Evolutionary conservation across 2,329 filamentous ascomycete species (phyloP).

Genomic region (Zopfia rhizophila): DNA sequence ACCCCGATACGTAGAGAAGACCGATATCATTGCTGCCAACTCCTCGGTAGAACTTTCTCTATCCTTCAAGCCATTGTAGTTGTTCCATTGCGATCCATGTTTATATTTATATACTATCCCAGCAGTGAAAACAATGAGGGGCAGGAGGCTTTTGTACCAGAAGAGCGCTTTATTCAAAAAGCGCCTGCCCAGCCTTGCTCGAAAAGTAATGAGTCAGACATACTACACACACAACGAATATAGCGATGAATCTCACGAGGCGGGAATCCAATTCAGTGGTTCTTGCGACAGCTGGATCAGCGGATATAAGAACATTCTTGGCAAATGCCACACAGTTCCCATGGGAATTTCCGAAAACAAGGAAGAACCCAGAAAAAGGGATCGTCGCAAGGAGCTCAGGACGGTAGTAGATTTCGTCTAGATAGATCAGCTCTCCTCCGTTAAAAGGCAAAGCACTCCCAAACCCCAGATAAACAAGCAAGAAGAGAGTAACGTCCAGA

Average conservation of each 20-base stretch:
- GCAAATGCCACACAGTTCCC: constrained; percentile 49
- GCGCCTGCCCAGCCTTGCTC: constrained; percentile 42
- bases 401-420: constrained; percentile 46
- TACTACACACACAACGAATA: constrained; percentile 47
- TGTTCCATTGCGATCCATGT: constrained; percentile 10
- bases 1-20: constrained; percentile 52
- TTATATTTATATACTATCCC: constrained; percentile 11
- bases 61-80: not conserved
- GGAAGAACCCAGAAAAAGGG: constrained; percentile 51
- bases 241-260: constrained; percentile 46
- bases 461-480: constrained; percentile 60
- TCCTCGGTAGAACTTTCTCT: constrained; percentile 30
- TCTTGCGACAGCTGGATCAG: constrained; percentile 20
- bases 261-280: constrained; percentile 37
- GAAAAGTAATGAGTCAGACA: constrained; percentile 53
- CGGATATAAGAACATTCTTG: constrained; percentile 44
- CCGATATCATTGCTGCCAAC: constrained; percentile 39
- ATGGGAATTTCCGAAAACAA: constrained; percentile 50
- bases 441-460: constrained; percentile 59
- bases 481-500: constrained; percentile 59
- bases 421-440: constrained; percentile 56
- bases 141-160: constrained; percentile 48
- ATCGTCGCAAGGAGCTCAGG: constrained; percentile 50
- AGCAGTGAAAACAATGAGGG: constrained; percentile 40
- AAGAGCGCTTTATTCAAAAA: constrained; percentile 51